Evolutionary conservation across 2,329 filamentous ascomycete genomes (phyloP).

Genomic region (Aspergillus nomiae): DNA sequence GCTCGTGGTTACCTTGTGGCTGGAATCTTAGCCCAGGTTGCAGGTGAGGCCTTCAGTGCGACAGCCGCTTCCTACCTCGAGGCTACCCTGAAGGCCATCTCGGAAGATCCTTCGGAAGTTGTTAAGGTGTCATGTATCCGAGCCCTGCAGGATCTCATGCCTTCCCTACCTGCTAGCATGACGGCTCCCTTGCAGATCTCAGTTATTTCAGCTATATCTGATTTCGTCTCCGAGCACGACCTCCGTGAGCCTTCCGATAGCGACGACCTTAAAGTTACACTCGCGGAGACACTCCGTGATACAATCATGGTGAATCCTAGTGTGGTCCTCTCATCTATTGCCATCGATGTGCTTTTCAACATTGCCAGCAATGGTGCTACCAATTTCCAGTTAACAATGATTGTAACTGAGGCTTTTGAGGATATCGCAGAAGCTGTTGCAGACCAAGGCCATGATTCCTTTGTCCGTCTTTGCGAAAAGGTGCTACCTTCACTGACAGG

Average conservation of each 20-base stretch:
- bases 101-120: slow-evolving; percentile 76
- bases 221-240: slow-evolving; percentile 79
- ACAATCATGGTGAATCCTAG: slow-evolving; percentile 78
- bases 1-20: slow-evolving; percentile 86
- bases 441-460: slow-evolving; percentile 66
- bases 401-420: slow-evolving; percentile 89
- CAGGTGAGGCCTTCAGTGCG: slow-evolving; percentile 55
- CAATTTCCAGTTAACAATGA: slow-evolving; percentile 87
- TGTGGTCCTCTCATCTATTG: slow-evolving; percentile 70
- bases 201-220: slow-evolving; percentile 62
- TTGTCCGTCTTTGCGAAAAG: slow-evolving; percentile 77
- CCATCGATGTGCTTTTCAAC: slow-evolving; percentile 80
- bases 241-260: slow-evolving; percentile 81
- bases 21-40: slow-evolving; percentile 73
- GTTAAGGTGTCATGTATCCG: slow-evolving; percentile 92
- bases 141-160: slow-evolving; percentile 71
- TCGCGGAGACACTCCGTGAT: slow-evolving; percentile 82
- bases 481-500: slow-evolving; percentile 85
- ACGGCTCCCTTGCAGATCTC: slow-evolving; percentile 62
- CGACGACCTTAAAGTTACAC: slow-evolving; percentile 86
- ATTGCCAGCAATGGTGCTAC: slow-evolving; percentile 84
- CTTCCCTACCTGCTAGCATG: slow-evolving; percentile 52
- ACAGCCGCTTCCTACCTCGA: slow-evolving; percentile 50
- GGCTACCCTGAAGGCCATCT: slow-evolving; percentile 71
- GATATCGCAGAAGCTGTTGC: slow-evolving; percentile 74